phyloP scores from a whole-genome alignment of 2,329 filamentous ascomycete genomes.

The Thielaviopsis populi region DNA sequence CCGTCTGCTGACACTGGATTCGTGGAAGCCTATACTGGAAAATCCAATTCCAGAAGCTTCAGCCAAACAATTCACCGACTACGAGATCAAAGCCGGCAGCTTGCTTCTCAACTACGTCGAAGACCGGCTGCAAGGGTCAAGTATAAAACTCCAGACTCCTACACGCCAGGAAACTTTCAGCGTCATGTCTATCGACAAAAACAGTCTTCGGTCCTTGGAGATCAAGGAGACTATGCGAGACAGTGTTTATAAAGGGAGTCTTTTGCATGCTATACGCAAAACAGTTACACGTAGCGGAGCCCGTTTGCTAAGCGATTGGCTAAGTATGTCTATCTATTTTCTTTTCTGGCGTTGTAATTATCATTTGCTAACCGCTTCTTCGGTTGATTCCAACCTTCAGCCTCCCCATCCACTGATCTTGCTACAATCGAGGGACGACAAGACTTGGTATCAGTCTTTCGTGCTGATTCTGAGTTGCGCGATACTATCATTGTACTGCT shows the following conservation, averaged over 20 bases:
- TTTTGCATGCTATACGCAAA: slow-evolving; percentile 75
- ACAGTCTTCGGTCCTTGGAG: slow-evolving; percentile 77
- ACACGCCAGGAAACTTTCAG: slow-evolving; percentile 57
- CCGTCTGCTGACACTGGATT: slow-evolving; percentile 34
- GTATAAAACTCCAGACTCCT: slow-evolving; percentile 72
- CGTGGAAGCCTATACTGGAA: slow-evolving; percentile 69
- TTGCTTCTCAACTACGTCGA: slow-evolving; percentile 74
- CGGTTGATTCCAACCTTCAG: slow-evolving; percentile 24
- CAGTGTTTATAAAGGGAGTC: slow-evolving; percentile 60
- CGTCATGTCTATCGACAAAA: slow-evolving; percentile 82
- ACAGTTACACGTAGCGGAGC: slow-evolving; percentile 89
- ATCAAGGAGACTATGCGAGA: slow-evolving; percentile 77
- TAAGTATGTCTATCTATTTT: slow-evolving; percentile 35
- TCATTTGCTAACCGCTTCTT: not conserved
- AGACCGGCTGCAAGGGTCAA: slow-evolving; percentile 59
- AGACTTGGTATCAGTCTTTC: slow-evolving; percentile 64
- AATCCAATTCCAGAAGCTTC: slow-evolving; percentile 44
- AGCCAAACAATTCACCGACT: slow-evolving; percentile 41
- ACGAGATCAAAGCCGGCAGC: slow-evolving; percentile 64
- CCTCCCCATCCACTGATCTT: slow-evolving; percentile 72
- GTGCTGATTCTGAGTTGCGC: slow-evolving; percentile 49
- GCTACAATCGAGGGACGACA: slow-evolving; percentile 63
- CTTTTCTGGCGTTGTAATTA: not conserved
- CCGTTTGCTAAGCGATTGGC: slow-evolving; percentile 65
- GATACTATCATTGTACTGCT: slow-evolving; percentile 56